Evolutionary conservation across 2,329 filamentous ascomycete genomes (phyloP).

Genomic region (Phialocephala sp.): DNA sequence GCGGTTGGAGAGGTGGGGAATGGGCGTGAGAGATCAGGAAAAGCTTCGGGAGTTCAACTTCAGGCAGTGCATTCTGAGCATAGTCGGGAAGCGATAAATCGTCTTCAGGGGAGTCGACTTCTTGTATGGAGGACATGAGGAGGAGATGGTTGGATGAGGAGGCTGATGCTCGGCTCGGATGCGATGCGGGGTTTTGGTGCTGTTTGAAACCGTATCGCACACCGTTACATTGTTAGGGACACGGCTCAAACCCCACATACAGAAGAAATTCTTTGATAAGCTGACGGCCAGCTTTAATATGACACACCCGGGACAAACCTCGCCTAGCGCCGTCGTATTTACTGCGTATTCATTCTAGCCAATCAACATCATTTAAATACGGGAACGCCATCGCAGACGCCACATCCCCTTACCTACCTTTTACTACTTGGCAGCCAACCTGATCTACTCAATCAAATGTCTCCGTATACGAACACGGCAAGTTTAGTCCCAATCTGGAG

Average conservation of each 20-base stretch:
- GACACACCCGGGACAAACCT: not conserved
- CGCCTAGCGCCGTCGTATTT: not conserved
- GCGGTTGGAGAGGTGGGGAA: slow-evolving; percentile 28
- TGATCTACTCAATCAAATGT: not conserved
- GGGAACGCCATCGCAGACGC: not conserved
- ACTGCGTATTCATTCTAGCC: not conserved
- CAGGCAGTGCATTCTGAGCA: slow-evolving; percentile 12
- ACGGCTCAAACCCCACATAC: not conserved
- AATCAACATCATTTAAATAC: not conserved
- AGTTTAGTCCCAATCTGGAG: no score
- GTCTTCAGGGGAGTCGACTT: not conserved
- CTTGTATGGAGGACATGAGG: slow-evolving; percentile 3
- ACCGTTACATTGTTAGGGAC: not conserved
- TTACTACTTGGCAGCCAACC: not conserved
- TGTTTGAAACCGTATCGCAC: not conserved
- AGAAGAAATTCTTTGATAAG: not conserved
- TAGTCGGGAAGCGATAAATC: not conserved
- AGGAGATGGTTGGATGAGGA: slow-evolving; percentile 1
- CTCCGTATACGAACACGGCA: not conserved
- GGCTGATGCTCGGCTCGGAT: not conserved
- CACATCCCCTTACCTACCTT: not conserved
- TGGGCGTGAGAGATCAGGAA: slow-evolving; percentile 30
- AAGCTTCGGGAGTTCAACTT: slow-evolving; percentile 20
- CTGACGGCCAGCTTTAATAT: not conserved
- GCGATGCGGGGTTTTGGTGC: not conserved